Conservation (phyloP, 2,329 filamentous ascomycete species). For the Sarocladium kiliense region DNA sequence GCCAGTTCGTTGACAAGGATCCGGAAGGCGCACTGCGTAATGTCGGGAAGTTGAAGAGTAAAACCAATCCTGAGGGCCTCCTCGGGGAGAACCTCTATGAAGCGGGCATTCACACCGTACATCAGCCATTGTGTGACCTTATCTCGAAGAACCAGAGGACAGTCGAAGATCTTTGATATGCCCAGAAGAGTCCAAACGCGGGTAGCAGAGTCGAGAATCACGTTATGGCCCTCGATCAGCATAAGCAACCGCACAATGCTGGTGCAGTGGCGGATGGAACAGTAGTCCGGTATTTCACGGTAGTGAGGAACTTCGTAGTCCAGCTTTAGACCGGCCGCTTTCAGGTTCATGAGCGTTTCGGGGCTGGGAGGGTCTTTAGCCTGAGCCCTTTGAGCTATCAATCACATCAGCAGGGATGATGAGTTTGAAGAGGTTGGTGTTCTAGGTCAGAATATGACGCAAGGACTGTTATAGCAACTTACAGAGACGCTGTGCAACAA, state of each 20-base stretch:
- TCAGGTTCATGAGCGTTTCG: neutral
- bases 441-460: no score
- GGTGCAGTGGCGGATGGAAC: conserved; percentile 55
- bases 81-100: conserved; percentile 61
- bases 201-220: conserved; percentile 58
- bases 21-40: conserved; percentile 47
- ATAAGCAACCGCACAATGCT: conserved; percentile 59
- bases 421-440: no score
- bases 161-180: conserved; percentile 55
- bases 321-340: neutral
- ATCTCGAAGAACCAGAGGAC: conserved; percentile 38
- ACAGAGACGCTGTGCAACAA: neutral
- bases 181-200: conserved; percentile 64
- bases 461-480: neutral
- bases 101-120: conserved; percentile 45
- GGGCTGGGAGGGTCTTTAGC: neutral
- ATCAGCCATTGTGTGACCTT: conserved; percentile 55
- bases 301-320: conserved; percentile 13
- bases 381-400: no score
- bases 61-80: conserved; percentile 53
- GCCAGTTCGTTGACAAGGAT: conserved; percentile 61
- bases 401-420: no score
- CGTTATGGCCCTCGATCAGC: conserved; percentile 47
- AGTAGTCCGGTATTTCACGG: conserved; percentile 52
- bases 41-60: conserved; percentile 33